Percentiles rank a stretch among this genome's conserved stretches.
These are phyloP conservation scores for Boeremia exigua DNA, from an alignment of 2,329 filamentous ascomycete species.

Conservation along the genomic window DNA sequence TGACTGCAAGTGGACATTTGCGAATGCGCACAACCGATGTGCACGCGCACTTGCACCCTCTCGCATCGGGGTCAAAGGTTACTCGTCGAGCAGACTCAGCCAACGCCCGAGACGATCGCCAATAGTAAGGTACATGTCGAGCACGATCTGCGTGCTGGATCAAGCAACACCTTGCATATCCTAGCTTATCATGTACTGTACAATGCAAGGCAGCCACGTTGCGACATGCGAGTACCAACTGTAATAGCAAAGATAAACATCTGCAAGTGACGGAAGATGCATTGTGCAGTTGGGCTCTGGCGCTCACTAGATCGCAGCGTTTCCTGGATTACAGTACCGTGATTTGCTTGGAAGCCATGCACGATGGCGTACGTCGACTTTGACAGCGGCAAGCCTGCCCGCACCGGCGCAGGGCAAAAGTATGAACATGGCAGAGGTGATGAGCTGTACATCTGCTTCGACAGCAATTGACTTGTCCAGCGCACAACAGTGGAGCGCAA, in stretches of 20 bases:
- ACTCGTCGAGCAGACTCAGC: neutral
- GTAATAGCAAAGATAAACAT: neutral
- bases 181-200: too few species aligned
- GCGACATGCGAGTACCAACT: neutral
- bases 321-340: neutral
- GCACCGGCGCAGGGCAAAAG: slow-evolving; percentile 1
- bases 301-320: neutral
- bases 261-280: neutral
- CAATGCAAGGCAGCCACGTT: neutral
- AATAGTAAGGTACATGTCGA: neutral
- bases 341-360: neutral
- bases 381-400: slow-evolving; percentile 1
- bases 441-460: neutral
- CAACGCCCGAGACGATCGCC: neutral
- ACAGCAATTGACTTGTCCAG: neutral
- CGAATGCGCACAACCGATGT: neutral
- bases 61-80: neutral
- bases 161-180: neutral
- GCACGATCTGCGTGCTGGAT: neutral
- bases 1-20: neutral
- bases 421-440: neutral
- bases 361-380: neutral
- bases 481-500: neutral
- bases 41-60: neutral
- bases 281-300: neutral